A percentile compares a stretch with the other conserved stretches of the same genome.
Conservation (phyloP, 805 yeast species). For the Pichia manshurica region DNA sequence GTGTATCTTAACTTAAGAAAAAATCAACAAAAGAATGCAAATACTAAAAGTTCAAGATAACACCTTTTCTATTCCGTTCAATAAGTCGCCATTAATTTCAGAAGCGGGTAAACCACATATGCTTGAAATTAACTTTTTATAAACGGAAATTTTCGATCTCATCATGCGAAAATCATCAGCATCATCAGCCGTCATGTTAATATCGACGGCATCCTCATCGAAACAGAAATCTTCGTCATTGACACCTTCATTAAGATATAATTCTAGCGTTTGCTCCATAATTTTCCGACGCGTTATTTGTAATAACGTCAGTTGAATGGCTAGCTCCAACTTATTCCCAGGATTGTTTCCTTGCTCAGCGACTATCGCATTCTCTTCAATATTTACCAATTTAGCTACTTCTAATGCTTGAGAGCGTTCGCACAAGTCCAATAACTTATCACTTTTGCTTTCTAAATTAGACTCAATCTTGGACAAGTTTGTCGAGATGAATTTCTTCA, state of each 20-base stretch:
- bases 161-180: constrained; percentile 11
- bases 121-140: constrained; percentile 69
- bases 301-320: constrained; percentile 33
- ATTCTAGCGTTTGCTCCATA: constrained; percentile 2
- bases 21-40: too few relatives aligned
- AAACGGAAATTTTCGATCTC: constrained; percentile 40
- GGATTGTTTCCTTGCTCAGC: not conserved
- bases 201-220: constrained; percentile 13
- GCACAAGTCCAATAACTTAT: constrained; percentile 32
- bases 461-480: not conserved
- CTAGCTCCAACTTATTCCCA: constrained; percentile 23
- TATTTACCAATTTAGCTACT: constrained; percentile 52
- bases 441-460: constrained; percentile 24
- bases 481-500: not conserved
- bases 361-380: constrained; percentile 34
- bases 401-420: constrained; percentile 63
- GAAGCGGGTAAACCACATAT: constrained; percentile 75
- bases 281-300: constrained; percentile 36
- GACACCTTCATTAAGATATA: constrained; percentile 3
- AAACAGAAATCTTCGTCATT: constrained; percentile 11
- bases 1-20: too few relatives aligned
- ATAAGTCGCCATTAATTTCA: constrained; percentile 67
- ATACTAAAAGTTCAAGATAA: constrained; percentile 5
- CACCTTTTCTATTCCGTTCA: constrained; percentile 65
- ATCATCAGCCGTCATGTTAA: not conserved